Conservation (phyloP, 2,329 filamentous ascomycete genomes). For the Massarina eburnea region DNA sequence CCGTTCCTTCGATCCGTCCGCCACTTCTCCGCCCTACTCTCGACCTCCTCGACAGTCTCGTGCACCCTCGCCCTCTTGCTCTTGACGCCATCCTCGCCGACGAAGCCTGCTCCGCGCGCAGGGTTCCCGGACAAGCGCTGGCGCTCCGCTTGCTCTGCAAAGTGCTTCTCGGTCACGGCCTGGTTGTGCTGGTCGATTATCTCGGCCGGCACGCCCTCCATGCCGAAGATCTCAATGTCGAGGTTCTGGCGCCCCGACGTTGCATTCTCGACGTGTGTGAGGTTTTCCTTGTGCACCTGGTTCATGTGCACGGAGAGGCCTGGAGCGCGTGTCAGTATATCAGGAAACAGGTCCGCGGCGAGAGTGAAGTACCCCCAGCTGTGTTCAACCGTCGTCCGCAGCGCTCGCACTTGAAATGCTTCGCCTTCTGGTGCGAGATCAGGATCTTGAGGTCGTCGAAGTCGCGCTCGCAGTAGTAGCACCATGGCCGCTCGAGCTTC, state of each 20-base stretch:
- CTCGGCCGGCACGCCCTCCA: conserved; percentile 93
- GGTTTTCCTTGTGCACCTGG: conserved; percentile 94
- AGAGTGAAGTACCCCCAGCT: conserved; percentile 87
- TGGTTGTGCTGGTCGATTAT: conserved; percentile 81
- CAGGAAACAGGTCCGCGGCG: no score
- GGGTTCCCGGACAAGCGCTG: conserved; percentile 83
- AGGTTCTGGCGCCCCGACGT: conserved; percentile 81
- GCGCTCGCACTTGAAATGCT: conserved; percentile 96
- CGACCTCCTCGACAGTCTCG: conserved; percentile 73
- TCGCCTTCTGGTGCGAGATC: conserved; percentile 97
- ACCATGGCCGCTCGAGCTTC: conserved; percentile 85
- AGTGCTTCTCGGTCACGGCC: conserved; percentile 81
- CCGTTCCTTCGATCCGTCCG: conserved; percentile 45
- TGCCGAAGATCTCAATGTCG: conserved; percentile 95
- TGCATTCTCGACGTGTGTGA: conserved; percentile 88
- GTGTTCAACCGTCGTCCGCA: conserved; percentile 89
- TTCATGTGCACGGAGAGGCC: conserved; percentile 96
- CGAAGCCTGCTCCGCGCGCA: conserved; percentile 52
- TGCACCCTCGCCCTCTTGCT: conserved; percentile 69
- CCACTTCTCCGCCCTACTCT: conserved; percentile 69
- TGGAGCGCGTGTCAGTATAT: no score
- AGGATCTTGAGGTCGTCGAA: conserved; percentile 97
- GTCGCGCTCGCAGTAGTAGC: conserved; percentile 99
- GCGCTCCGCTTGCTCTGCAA: conserved; percentile 80
- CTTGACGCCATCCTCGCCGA: conserved; percentile 42